phyloP scores from a whole-genome alignment of 2,329 filamentous ascomycete genomes.

The Talaromyces albobiverticillius region DNA sequence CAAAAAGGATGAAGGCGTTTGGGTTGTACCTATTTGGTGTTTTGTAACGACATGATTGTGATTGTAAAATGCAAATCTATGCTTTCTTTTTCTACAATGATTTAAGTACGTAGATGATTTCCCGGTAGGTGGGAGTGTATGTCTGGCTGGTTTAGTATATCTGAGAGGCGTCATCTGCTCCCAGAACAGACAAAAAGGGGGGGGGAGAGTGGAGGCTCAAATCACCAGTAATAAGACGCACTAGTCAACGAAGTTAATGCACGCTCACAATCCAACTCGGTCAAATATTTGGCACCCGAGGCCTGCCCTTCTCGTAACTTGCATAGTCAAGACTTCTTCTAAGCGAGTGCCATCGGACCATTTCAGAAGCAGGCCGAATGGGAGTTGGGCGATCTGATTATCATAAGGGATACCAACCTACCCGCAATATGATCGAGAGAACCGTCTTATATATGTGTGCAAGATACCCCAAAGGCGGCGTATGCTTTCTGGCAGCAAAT shows the following conservation, averaged over 20 bases:
- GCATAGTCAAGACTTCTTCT: constrained; percentile 33
- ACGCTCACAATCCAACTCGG: constrained; percentile 19
- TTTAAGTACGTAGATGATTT: too few relatives aligned
- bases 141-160: too few relatives aligned
- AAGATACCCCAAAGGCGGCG: constrained; percentile 29
- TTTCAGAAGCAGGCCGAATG: constrained; percentile 38
- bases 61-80: too few relatives aligned
- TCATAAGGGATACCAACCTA: constrained; percentile 28
- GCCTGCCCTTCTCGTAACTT: constrained; percentile 28
- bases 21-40: background rate
- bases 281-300: constrained; percentile 19
- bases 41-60: background rate
- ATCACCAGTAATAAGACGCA: constrained; percentile 19
- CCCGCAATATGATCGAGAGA: constrained; percentile 30
- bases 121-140: too few relatives aligned
- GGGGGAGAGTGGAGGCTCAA: too few relatives aligned
- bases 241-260: constrained; percentile 18
- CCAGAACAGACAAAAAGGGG: too few relatives aligned
- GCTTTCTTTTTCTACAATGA: too few relatives aligned
- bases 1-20: background rate
- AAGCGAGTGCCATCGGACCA: constrained; percentile 35
- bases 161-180: too few relatives aligned
- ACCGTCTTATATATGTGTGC: constrained; percentile 25
- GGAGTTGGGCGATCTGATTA: constrained; percentile 33
- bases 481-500: too few relatives aligned